These are phyloP conservation scores for Kwoniella heveanensis DNA, from an alignment of 768 basidiomycete genomes.

Conservation along the genomic window DNA sequence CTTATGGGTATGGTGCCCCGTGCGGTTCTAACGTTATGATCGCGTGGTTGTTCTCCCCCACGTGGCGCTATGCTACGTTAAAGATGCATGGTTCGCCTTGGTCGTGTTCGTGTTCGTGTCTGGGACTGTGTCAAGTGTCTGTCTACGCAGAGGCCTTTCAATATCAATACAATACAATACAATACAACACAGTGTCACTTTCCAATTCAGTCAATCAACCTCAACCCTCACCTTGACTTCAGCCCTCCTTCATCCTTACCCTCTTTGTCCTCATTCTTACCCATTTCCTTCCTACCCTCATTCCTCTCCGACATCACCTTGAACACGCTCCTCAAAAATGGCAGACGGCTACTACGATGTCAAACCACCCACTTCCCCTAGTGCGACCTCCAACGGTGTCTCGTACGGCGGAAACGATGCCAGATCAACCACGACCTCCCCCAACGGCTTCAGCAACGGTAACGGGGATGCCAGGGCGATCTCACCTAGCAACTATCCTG, in stretches of 20 bases:
- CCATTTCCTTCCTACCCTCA: not conserved
- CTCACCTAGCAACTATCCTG: conserved; percentile 15
- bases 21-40: not conserved
- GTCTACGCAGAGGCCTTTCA: not conserved
- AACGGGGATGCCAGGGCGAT: conserved; percentile 6
- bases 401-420: conserved; percentile 13
- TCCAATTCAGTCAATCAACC: conserved; percentile 2
- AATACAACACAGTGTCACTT: not conserved
- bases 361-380: conserved; percentile 17
- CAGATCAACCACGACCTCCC: conserved; percentile 12
- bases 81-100: not conserved
- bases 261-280: conserved; percentile 2
- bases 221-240: conserved; percentile 9
- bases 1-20: not conserved
- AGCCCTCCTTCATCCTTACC: not conserved
- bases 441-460: conserved; percentile 10
- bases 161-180: conserved; percentile 1
- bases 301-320: not conserved
- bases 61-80: not conserved
- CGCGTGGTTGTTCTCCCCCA: not conserved
- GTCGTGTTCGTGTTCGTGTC: not conserved
- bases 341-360: conserved; percentile 42
- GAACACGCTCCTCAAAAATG: conserved; percentile 21
- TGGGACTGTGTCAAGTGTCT: not conserved
- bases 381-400: conserved; percentile 25